Evolutionary conservation across 1,139 yeast genomes (phyloP).

Genomic region (Candida neerlandica): DNA sequence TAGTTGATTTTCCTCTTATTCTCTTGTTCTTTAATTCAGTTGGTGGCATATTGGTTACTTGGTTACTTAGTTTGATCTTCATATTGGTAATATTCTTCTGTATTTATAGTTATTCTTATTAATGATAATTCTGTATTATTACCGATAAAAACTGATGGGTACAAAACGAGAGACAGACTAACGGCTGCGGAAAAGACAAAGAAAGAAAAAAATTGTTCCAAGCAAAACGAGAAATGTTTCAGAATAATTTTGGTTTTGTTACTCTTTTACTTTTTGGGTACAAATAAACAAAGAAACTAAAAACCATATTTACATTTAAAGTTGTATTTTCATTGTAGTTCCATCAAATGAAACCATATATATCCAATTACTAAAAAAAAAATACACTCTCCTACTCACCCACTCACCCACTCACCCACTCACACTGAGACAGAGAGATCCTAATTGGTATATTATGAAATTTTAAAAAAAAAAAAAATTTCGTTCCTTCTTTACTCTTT

Average conservation of each 20-base stretch:
- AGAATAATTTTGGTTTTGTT: background rate
- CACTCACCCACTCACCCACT: background rate
- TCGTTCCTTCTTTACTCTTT: too few species aligned
- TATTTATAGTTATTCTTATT: too few species aligned
- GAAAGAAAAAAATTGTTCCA: background rate
- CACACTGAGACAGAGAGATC: too few species aligned
- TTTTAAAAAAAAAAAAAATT: too few species aligned
- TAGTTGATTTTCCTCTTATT: background rate
- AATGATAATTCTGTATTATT: too few species aligned
- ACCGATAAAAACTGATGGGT: too few species aligned
- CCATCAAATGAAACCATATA: background rate
- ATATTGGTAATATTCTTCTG: too few species aligned
- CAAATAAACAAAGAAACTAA: background rate
- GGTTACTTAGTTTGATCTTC: too few species aligned
- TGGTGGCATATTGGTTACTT: too few species aligned
- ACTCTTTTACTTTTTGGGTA: background rate
- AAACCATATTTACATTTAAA: background rate
- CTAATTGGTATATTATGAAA: too few species aligned
- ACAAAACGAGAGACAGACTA: too few species aligned
- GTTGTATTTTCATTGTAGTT: background rate
- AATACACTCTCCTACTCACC: background rate
- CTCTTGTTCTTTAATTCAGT: background rate
- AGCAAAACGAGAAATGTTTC: constrained; percentile 1
- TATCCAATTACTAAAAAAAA: background rate
- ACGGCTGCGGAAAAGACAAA: constrained; percentile 7